These are phyloP conservation scores for Suhomyces pyralidae DNA, from an alignment of 805 yeast genomes.

Conservation along the genomic window DNA sequence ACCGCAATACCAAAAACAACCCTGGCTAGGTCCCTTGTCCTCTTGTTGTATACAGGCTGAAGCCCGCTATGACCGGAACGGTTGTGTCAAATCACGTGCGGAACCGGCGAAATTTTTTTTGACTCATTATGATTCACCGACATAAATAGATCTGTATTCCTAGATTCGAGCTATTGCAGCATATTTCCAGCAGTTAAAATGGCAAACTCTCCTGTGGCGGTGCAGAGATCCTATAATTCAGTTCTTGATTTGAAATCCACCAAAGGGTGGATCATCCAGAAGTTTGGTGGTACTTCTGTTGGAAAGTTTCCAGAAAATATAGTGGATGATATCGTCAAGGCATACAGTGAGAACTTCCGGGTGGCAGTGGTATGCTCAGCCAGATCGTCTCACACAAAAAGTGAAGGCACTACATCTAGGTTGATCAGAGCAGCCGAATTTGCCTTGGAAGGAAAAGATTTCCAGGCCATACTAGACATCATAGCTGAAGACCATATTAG, in stretches of 20 bases:
- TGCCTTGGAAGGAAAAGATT: conserved; percentile 62
- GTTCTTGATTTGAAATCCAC: conserved; percentile 35
- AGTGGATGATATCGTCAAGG: conserved; percentile 77
- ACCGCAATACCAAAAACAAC: background rate
- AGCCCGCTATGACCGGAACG: background rate
- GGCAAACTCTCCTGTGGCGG: conserved; percentile 20
- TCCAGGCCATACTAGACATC: conserved; percentile 54
- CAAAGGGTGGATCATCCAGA: conserved; percentile 59
- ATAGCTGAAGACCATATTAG: conserved; percentile 75
- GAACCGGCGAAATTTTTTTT: conserved; percentile 9
- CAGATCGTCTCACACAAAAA: conserved; percentile 83
- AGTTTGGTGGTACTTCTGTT: conserved; percentile 96
- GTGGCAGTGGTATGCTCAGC: conserved; percentile 98
- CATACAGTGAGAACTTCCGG: conserved; percentile 53
- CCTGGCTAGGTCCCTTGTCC: background rate
- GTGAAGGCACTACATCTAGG: conserved; percentile 94
- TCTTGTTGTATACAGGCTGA: background rate
- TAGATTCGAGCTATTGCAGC: background rate
- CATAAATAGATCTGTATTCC: background rate
- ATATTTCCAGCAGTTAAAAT: conserved; percentile 4
- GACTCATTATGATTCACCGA: conserved; percentile 5
- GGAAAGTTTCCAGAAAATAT: conserved; percentile 90
- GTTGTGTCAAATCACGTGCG: conserved; percentile 9
- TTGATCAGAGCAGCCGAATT: conserved; percentile 79
- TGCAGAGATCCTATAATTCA: conserved; percentile 36